Conservation (phyloP, 2,329 filamentous ascomycete genomes). For the Anisogramma anomala region DNA sequence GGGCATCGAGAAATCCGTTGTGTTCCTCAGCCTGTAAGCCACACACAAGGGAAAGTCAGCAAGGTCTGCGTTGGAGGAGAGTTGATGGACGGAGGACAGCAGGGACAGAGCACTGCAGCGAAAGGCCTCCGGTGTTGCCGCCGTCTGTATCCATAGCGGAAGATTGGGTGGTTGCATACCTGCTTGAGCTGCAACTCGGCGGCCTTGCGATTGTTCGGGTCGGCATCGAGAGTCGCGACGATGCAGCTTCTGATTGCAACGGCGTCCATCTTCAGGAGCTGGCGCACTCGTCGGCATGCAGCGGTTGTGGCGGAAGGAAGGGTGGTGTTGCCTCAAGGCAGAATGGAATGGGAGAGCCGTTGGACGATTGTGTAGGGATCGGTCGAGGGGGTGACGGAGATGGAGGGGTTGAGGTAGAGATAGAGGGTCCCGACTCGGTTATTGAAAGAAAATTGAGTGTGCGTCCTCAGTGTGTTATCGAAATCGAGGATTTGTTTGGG, state of each 20-base stretch:
- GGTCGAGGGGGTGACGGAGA: not conserved
- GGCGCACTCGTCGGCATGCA: constrained; percentile 13
- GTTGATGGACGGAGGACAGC: not conserved
- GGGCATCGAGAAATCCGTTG: constrained; percentile 78
- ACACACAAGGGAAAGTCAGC: constrained; percentile 16
- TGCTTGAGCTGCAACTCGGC: constrained; percentile 74
- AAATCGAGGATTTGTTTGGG: not conserved
- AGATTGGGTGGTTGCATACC: constrained; percentile 37
- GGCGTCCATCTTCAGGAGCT: constrained; percentile 52
- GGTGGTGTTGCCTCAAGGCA: not conserved
- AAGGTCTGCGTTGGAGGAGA: constrained; percentile 7
- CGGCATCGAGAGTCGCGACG: constrained; percentile 61
- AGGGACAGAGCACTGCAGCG: not conserved
- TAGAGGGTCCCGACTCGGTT: no score
- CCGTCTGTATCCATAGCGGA: not conserved
- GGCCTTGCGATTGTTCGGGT: constrained; percentile 62
- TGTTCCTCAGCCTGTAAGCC: constrained; percentile 68
- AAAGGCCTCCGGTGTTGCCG: constrained; percentile 5
- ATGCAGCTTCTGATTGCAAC: constrained; percentile 65
- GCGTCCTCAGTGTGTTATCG: no score
- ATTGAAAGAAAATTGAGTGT: no score
- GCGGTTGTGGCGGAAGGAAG: not conserved
- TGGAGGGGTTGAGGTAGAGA: not conserved
- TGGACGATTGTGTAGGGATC: not conserved
- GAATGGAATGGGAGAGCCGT: not conserved